These are phyloP conservation scores for Ambrosiella cleistominuta DNA, from an alignment of 2,329 filamentous ascomycete species.

Conservation along the genomic window DNA sequence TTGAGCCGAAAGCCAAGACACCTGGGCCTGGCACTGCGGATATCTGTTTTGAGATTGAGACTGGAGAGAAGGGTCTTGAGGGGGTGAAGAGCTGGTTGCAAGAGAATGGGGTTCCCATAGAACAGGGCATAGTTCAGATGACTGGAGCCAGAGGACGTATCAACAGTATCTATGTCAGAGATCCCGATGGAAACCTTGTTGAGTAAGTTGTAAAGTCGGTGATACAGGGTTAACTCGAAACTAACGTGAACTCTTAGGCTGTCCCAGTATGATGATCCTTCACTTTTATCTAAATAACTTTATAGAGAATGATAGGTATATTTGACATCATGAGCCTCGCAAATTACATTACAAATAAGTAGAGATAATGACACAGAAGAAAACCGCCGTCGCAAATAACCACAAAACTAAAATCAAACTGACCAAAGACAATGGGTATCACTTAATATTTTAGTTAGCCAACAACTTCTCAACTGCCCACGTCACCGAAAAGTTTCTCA, in stretches of 20 bases:
- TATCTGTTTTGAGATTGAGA: background rate
- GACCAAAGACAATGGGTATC: too few relatives aligned
- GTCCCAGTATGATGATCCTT: background rate
- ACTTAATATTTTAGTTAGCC: background rate
- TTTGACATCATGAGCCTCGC: too few relatives aligned
- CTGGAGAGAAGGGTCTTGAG: background rate
- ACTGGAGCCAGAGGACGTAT: background rate
- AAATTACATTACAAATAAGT: background rate
- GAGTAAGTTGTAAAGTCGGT: background rate
- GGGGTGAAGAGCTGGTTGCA: background rate
- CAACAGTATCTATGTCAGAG: background rate
- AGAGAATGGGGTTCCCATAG: background rate
- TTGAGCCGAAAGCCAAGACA: background rate
- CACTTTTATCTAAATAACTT: background rate
- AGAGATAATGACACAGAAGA: conserved; percentile 2
- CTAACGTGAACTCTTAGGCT: background rate
- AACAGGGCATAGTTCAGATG: background rate
- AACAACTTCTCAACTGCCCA: conserved; percentile 53
- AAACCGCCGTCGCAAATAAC: background rate
- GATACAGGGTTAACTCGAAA: background rate
- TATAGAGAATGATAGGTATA: too few relatives aligned
- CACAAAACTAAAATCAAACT: too few relatives aligned
- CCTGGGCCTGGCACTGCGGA: background rate
- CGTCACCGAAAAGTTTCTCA: conserved; percentile 50
- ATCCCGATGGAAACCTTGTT: background rate